A percentile compares a stretch with the other conserved stretches of the same genome.
These are phyloP conservation scores for Coprinellus micaceus DNA, from an alignment of 768 basidiomycete species.

Conservation along the genomic window DNA sequence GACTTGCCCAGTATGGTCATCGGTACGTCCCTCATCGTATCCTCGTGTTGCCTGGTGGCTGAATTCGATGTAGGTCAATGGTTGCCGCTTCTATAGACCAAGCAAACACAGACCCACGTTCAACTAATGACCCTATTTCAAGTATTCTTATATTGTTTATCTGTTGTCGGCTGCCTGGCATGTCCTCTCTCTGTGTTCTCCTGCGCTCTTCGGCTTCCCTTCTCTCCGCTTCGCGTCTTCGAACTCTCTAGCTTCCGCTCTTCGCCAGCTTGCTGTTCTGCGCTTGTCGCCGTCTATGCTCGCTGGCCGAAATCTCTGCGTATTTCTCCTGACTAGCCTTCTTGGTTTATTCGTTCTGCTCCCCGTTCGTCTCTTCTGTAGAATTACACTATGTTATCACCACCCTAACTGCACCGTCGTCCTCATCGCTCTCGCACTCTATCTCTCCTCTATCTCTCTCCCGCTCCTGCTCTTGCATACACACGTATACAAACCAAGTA, in stretches of 20 bases:
- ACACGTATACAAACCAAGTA: background rate
- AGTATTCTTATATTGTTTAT: slow-evolving; percentile 12
- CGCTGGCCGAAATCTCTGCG: no score
- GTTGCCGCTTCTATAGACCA: slow-evolving; percentile 67
- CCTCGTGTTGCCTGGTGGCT: background rate
- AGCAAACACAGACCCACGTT: slow-evolving; percentile 6
- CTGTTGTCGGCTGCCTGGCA: slow-evolving; percentile 9
- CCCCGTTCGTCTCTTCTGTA: background rate
- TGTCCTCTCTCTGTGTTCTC: slow-evolving; percentile 2
- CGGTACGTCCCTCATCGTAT: slow-evolving; percentile 41
- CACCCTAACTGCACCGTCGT: background rate
- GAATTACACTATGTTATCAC: background rate
- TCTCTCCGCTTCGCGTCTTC: background rate
- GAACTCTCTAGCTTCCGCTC: background rate
- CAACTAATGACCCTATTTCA: slow-evolving; percentile 12
- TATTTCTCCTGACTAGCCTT: no score
- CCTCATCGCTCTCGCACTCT: background rate
- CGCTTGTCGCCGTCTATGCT: no score
- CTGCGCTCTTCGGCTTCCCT: slow-evolving; percentile 7
- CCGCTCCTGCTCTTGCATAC: background rate
- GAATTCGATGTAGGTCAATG: slow-evolving; percentile 62
- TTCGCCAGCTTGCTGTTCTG: background rate
- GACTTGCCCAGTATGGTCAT: slow-evolving; percentile 88
- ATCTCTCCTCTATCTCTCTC: background rate
- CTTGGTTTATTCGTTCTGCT: background rate